Evolutionary conservation across 1,284 basidiomycete species (phyloP), one percentile per base, ranked within the genome.

Genomic region (Boletus sp.): DNA sequence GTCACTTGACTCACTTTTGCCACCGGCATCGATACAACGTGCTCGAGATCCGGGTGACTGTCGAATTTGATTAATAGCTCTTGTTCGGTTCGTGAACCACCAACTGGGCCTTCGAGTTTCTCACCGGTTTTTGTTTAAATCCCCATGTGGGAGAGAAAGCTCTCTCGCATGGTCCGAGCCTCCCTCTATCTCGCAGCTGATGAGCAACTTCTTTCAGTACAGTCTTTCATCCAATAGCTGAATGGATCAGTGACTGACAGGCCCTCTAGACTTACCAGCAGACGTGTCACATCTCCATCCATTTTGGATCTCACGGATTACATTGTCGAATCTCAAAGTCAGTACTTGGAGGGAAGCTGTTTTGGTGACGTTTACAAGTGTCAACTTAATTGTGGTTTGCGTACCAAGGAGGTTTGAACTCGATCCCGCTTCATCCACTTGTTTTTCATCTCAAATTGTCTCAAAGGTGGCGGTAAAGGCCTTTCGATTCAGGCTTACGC

Each of bases 401-500:
- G 30, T 11, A 56, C 31, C 14, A 44, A 1, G n/a, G 56, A 57
- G 56, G 56, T 57, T 13, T 25, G 52, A 28, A 35, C 33, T 52
- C 16, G 31, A 10, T 25, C 23, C 3, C 10, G 33, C 7, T 25
- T 28, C 13, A 6, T 30, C 9, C 21, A 19, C n/a, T 21, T 14
- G n/a, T 14, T 30, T 25, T 35, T 59, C 11, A 50, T 16, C n/a
- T n/a, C n/a, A n/a, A n/a, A 37, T 31, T 33, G n/a, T 54, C 21
- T 37, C 33, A 33, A 47, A 58, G 57, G 58, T 59, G 6, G 58
- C 58, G 9, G 52, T 59, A 43, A 59, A 59, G 25, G 37, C 58
- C 5, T 43, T 56, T 16, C 46, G 52, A 28, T 59, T 59, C 52
- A n/a, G 25, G 17, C 10, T 60, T 37, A 25, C 35, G 4, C 6